A percentile compares a stretch with the other conserved stretches of the same genome.
Evolutionary conservation across 2,329 filamentous ascomycete species (phyloP).

Genomic region (Cryphonectria nitschkei): DNA sequence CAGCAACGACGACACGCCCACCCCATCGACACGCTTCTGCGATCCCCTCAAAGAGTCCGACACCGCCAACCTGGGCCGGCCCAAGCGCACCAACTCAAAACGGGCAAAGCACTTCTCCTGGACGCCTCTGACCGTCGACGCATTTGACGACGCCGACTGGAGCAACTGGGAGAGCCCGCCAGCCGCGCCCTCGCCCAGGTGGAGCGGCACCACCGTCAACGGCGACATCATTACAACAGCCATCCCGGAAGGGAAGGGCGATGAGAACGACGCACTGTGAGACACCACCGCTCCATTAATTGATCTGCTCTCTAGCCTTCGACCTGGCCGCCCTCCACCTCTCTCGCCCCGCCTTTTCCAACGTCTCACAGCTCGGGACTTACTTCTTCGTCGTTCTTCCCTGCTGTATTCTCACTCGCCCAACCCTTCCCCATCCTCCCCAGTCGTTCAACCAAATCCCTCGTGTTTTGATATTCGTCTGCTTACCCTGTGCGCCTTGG

Average conservation of each 20-base stretch:
- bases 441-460: not conserved
- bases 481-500: constrained; percentile 25
- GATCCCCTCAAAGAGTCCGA: constrained; percentile 25
- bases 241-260: constrained; percentile 50
- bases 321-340: not conserved
- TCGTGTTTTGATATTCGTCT: constrained; percentile 23
- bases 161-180: constrained; percentile 65
- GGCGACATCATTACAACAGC: constrained; percentile 48
- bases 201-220: constrained; percentile 65
- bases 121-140: constrained; percentile 61
- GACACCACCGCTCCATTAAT: constrained; percentile 33
- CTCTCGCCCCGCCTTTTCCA: not conserved
- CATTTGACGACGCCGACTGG: constrained; percentile 66
- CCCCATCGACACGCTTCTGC: constrained; percentile 29
- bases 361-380: not conserved
- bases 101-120: constrained; percentile 61
- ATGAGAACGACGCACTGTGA: constrained; percentile 55
- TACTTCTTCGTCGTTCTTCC: not conserved
- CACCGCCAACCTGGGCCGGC: constrained; percentile 24
- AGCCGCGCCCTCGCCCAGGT: constrained; percentile 56
- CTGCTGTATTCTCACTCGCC: not conserved
- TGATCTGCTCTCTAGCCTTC: not conserved
- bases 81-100: constrained; percentile 36
- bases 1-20: constrained; percentile 38
- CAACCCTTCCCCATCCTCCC: not conserved